Evolutionary conservation across 2,329 filamentous ascomycete species (phyloP).

Genomic region (Monosporascus sp.): DNA sequence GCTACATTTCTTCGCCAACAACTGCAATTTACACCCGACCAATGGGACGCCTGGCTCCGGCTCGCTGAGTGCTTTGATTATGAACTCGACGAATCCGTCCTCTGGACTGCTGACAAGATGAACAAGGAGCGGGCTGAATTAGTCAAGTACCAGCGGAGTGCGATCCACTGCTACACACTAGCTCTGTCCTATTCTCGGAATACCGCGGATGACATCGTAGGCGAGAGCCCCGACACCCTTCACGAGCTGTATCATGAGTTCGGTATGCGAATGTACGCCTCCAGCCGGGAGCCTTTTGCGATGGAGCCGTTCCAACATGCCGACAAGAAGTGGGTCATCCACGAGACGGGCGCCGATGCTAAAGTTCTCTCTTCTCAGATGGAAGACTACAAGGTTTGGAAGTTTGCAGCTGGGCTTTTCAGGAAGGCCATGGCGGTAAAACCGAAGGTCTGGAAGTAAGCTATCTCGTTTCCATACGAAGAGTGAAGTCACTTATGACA

Average conservation of each 20-base stretch:
- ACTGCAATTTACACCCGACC: conserved; percentile 72
- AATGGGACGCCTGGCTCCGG: conserved; percentile 89
- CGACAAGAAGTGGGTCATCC: conserved; percentile 53
- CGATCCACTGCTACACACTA: conserved; percentile 73
- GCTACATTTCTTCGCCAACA: conserved; percentile 76
- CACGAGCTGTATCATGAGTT: conserved; percentile 57
- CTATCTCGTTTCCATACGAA: conserved; percentile 6
- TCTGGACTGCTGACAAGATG: conserved; percentile 87
- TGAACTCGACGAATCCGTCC: conserved; percentile 78
- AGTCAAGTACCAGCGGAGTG: conserved; percentile 67
- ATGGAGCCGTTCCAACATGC: conserved; percentile 56
- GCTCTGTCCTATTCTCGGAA: conserved; percentile 51
- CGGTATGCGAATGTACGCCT: conserved; percentile 56
- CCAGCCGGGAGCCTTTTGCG: conserved; percentile 55
- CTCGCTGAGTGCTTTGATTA: conserved; percentile 83
- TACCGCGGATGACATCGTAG: conserved; percentile 36
- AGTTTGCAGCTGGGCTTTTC: conserved; percentile 52
- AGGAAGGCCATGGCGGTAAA: conserved; percentile 49
- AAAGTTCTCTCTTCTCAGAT: conserved; percentile 50
- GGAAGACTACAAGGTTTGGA: conserved; percentile 56
- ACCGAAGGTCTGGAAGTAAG: conserved; percentile 53
- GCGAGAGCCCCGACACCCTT: conserved; percentile 41
- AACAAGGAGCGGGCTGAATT: conserved; percentile 76
- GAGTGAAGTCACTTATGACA: conserved; percentile 15
- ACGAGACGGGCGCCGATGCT: conserved; percentile 42